Base-by-base conservation (phyloP, 805 yeast species). In the Scheffersomyces amazonensis region DNA sequence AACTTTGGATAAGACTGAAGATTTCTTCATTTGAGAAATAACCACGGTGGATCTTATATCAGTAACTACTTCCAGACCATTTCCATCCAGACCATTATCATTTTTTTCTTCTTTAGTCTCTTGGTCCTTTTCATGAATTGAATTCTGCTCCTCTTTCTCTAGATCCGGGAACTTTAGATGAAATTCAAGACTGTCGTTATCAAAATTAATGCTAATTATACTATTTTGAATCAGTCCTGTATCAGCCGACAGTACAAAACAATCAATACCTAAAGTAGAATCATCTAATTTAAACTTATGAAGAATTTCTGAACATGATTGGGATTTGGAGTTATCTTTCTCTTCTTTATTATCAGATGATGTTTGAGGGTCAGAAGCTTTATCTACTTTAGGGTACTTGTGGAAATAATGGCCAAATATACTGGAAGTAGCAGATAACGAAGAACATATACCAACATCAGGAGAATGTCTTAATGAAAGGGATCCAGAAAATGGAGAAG, bases 101-200 rank as follows among this genome's bases (percentile, higher is more conserved):
- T 10, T 24, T 12, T 24, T 24, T 8, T 8, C 13, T 10, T 24
- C 27, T 7, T 24, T 13, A 7, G 13, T 24, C 10, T 24, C n/a
- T 24, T 10, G 5, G 5, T 24, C n/a, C 8, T 8, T 24, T 24
- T 7, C 27, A 7, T 8, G 13, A 7, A 8, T 7, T n/a, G n/a
- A n/a, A n/a, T n/a, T n/a, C n/a, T n/a, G n/a, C n/a, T 27, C 17
- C n/a, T 15, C 17, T 5, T 15, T 13, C n/a, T 27, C 17, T 6
- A 13, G 5, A 27, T 8, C 6, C 3, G 16, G 16, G 6, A 27
- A 27, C 11, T 27, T 27, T n/a, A 27, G 15, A 27, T 27, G 8
- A 27, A 27, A 27, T 5, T 27, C 30, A 27, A 27, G 30, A 27
- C 30, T 27, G n/a, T 27, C 30, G 10, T 27, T 27, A 27, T 27